phyloP scores from a whole-genome alignment of 495 filamentous ascomycete genomes.

The Penicillium argentinense region DNA sequence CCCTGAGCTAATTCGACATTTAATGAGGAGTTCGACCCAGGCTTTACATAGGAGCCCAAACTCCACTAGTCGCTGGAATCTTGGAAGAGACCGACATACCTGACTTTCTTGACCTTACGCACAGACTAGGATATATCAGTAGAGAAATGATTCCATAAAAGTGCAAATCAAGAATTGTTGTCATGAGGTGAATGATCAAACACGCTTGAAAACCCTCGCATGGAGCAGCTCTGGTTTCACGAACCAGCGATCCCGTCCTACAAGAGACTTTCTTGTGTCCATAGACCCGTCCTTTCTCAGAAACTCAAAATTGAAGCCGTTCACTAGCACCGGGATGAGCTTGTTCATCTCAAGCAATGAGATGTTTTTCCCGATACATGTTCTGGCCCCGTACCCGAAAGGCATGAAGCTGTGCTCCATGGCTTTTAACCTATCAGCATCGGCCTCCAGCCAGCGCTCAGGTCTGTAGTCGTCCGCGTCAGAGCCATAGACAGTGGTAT shows the following conservation, averaged over 20 bases:
- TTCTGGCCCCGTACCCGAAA: conserved; percentile 34
- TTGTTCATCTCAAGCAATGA: conserved; percentile 32
- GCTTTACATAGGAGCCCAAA: too few relatives aligned
- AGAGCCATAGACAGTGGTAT: conserved; percentile 56
- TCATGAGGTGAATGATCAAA: too few relatives aligned
- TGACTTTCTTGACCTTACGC: too few relatives aligned
- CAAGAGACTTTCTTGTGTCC: not conserved
- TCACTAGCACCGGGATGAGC: conserved; percentile 31
- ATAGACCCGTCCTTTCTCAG: not conserved
- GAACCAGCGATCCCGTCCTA: not conserved
- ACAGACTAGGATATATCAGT: too few relatives aligned
- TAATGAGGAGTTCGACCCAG: too few relatives aligned
- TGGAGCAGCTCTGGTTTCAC: not conserved
- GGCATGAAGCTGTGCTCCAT: conserved; percentile 4
- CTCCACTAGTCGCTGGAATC: too few relatives aligned
- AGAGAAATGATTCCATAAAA: too few relatives aligned
- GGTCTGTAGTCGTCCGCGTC: conserved; percentile 48
- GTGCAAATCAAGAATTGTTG: too few relatives aligned
- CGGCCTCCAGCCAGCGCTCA: conserved; percentile 7
- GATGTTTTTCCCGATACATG: conserved; percentile 40
- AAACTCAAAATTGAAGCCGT: conserved; percentile 12
- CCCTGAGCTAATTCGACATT: too few relatives aligned
- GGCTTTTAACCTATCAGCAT: not conserved
- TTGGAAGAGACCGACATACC: too few relatives aligned
- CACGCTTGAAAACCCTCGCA: not conserved